phyloP scores from a whole-genome alignment of 2,329 filamentous ascomycete species.

The Sordariomycetes sp. region DNA sequence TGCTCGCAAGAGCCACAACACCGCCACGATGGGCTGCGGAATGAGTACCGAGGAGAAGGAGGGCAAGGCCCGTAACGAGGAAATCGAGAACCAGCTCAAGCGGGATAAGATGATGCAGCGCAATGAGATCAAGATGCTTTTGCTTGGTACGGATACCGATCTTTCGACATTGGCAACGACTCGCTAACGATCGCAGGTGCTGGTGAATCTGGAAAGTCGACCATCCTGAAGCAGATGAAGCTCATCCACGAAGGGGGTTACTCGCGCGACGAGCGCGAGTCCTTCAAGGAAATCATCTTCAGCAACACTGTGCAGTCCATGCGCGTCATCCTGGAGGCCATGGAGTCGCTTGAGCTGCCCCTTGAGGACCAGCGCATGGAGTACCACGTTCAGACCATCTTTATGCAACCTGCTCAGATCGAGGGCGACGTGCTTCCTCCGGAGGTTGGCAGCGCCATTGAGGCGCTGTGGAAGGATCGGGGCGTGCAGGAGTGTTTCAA shows the following conservation, averaged over 20 bases:
- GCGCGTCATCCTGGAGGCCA: constrained; percentile 60
- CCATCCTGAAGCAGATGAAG: constrained; percentile 99
- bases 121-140: constrained; percentile 99
- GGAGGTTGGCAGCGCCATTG: constrained; percentile 88
- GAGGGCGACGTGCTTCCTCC: constrained; percentile 91
- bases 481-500: constrained; percentile 95
- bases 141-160: constrained; percentile 60
- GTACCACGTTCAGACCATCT: constrained; percentile 96
- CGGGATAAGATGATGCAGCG: constrained; percentile 97
- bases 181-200: constrained; percentile 54
- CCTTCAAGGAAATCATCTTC: constrained; percentile 64
- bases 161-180: not conserved
- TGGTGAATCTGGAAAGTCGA: constrained; percentile 92
- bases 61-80: constrained; percentile 99
- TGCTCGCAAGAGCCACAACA: constrained; percentile 10
- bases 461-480: constrained; percentile 84
- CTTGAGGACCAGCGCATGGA: constrained; percentile 88
- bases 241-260: constrained; percentile 98
- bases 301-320: constrained; percentile 63
- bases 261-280: constrained; percentile 75
- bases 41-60: constrained; percentile 99
- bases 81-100: constrained; percentile 99
- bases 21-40: constrained; percentile 91
- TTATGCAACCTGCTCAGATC: constrained; percentile 96
- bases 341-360: constrained; percentile 66